Conservation (phyloP, 2,329 filamentous ascomycete genomes). For the Fusarium mexicanum region DNA sequence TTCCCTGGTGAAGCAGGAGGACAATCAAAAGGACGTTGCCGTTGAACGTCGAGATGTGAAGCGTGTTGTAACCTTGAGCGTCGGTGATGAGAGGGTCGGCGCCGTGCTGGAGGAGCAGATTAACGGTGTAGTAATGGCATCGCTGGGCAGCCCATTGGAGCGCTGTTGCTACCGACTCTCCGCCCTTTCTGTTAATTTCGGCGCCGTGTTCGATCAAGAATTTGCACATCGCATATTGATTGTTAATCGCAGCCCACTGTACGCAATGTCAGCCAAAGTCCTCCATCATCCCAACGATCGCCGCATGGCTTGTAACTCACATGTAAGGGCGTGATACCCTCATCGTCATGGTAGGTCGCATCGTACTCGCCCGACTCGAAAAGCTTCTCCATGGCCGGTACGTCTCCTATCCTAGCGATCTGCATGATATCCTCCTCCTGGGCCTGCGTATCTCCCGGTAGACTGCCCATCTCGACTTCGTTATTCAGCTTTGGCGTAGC, state of each 20-base stretch:
- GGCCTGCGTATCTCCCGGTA: conserved; percentile 53
- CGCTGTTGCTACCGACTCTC: conserved; percentile 92
- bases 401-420: conserved; percentile 86
- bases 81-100: conserved; percentile 94
- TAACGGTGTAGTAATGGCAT: conserved; percentile 96
- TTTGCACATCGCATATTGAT: conserved; percentile 96
- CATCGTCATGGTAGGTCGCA: conserved; percentile 84
- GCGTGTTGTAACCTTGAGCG: conserved; percentile 95
- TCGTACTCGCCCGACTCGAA: conserved; percentile 85
- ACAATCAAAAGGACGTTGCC: conserved; percentile 92
- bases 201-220: conserved; percentile 87
- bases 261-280: conserved; percentile 24
- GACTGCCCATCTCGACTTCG: conserved; percentile 64
- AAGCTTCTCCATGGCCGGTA: conserved; percentile 86
- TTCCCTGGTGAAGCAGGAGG: conserved; percentile 91
- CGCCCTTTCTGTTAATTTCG: conserved; percentile 93
- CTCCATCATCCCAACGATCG: background rate
- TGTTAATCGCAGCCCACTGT: conserved; percentile 99
- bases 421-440: conserved; percentile 90
- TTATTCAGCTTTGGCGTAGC: conserved; percentile 66
- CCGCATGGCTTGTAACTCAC: conserved; percentile 60
- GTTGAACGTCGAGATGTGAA: conserved; percentile 97
- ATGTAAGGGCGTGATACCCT: conserved; percentile 95
- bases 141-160: conserved; percentile 97
- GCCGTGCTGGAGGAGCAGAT: conserved; percentile 88